Evolutionary conservation across 2,329 filamentous ascomycete genomes (phyloP), one percentile per base, ranked within the genome.

Genomic region (Venturia carpophila): DNA sequence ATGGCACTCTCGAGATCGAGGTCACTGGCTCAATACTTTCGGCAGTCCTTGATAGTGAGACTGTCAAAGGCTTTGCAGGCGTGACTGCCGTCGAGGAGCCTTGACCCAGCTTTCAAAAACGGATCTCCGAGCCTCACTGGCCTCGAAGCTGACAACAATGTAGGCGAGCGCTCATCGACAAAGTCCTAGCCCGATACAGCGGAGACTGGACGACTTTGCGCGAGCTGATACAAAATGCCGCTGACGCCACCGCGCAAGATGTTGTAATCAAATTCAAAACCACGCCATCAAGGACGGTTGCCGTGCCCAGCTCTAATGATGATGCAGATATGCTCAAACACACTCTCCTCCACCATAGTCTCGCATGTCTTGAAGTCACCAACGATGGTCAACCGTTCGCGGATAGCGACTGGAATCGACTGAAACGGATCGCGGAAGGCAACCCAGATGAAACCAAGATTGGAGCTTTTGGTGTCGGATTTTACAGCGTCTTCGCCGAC

Each of bases 401-500:
- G 63, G 84, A 89, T 71, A 95, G 92, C 21, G 94, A 99, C 76
- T 99, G 94, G 94, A 87, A 87, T 58, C 85, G 94, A 64, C 75
- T 99, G 69, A 97, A 97, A 80, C 87, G 93, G 67, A 99, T 99
- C 68, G 95, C 94, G n/a, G 94, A 99, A 75, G 95, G 94, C 60
- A 99, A 99, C 73, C 94, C 94, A 0, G 94, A 99, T 75, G 94
- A 99, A 78, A 97, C 92, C 60, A 99, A 99, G 80, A 99, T 99
- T 71, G 94, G 94, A 64, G 95, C 94, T 3, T 99, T 99, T 74
- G 94, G 94, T 69, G 94, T 99, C 41, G 94, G 94, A 2, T 99
- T 99, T 79, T 99, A 99, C 81, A 96, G 91, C 74, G 93, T 97
- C 47, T 99, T 99, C 75, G 91, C 94, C 67, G 94, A 99, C 74